Conservation (phyloP, 1,139 yeast genomes). For the Yamadazyma kanchanaburiensis region DNA sequence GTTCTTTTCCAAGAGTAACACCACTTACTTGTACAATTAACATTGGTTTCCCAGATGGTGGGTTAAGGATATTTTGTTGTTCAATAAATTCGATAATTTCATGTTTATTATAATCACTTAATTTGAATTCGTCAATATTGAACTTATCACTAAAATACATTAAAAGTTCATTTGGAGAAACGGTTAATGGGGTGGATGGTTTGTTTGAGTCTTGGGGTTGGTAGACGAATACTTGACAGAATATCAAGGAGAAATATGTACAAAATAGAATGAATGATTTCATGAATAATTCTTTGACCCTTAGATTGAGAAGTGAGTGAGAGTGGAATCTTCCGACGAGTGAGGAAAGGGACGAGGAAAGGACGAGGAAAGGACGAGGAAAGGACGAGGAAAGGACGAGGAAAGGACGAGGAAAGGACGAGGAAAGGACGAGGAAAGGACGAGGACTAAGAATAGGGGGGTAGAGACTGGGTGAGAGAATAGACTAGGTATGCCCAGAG, state of each 20-base stretch:
- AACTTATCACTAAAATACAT: slow-evolving; percentile 38
- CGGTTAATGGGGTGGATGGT: slow-evolving; percentile 3
- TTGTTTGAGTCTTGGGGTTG: slow-evolving; percentile 4
- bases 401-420: no score
- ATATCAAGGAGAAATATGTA: slow-evolving; percentile 2
- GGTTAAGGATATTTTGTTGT: slow-evolving; percentile 13
- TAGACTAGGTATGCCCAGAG: no score
- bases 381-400: no score
- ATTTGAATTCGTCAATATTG: slow-evolving; percentile 25
- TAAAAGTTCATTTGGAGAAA: slow-evolving; percentile 18
- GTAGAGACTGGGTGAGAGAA: no score
- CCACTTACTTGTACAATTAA: slow-evolving; percentile 41
- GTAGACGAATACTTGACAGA: slow-evolving; percentile 6
- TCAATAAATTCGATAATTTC: slow-evolving; percentile 25
- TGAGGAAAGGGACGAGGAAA: no score
- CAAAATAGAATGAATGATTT: no score
- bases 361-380: no score
- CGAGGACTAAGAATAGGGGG: no score
- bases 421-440: no score
- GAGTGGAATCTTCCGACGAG: no score
- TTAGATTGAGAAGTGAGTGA: no score
- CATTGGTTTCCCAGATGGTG: slow-evolving; percentile 19
- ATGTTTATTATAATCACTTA: slow-evolving; percentile 21
- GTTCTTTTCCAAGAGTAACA: slow-evolving; percentile 5
- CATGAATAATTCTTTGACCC: no score